phyloP scores from a whole-genome alignment of 495 filamentous ascomycete species.

The Penicillium parvum region DNA sequence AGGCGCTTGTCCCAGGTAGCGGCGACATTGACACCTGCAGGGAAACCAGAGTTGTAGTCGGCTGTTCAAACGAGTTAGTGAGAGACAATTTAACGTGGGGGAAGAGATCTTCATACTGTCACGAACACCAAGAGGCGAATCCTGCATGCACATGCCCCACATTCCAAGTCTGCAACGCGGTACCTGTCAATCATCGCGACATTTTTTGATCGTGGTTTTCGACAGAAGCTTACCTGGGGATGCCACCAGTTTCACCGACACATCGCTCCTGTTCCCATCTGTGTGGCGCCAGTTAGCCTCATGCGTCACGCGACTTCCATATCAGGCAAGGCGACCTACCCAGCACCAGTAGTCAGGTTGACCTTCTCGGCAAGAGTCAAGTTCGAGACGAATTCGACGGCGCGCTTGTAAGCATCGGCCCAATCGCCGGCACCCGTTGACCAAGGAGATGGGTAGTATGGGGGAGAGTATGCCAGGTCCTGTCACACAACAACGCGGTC shows the following conservation, averaged over 20 bases:
- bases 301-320: neutral
- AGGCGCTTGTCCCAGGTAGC: constrained; percentile 73
- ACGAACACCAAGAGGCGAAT: constrained; percentile 82
- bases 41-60: constrained; percentile 77
- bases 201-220: neutral
- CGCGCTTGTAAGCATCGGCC: constrained; percentile 73
- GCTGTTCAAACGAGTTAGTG: constrained; percentile 33
- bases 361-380: constrained; percentile 87
- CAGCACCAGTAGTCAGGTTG: constrained; percentile 84
- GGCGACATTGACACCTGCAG: constrained; percentile 75
- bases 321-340: constrained; percentile 40
- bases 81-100: neutral
- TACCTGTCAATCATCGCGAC: constrained; percentile 2
- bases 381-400: constrained; percentile 72
- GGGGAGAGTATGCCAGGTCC: constrained; percentile 48
- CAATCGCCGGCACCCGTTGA: constrained; percentile 64
- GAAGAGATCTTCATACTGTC: constrained; percentile 38
- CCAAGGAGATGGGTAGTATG: constrained; percentile 85
- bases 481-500: constrained; percentile 12
- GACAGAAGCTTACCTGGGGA: constrained; percentile 30
- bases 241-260: constrained; percentile 63
- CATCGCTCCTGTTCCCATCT: constrained; percentile 76
- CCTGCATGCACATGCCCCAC: constrained; percentile 79
- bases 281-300: neutral
- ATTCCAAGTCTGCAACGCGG: constrained; percentile 63